A percentile compares a stretch with the other conserved stretches of the same genome.
phyloP scores from a whole-genome alignment of 345 rosid species.

The Chamaenerion angustifolium region DNA sequence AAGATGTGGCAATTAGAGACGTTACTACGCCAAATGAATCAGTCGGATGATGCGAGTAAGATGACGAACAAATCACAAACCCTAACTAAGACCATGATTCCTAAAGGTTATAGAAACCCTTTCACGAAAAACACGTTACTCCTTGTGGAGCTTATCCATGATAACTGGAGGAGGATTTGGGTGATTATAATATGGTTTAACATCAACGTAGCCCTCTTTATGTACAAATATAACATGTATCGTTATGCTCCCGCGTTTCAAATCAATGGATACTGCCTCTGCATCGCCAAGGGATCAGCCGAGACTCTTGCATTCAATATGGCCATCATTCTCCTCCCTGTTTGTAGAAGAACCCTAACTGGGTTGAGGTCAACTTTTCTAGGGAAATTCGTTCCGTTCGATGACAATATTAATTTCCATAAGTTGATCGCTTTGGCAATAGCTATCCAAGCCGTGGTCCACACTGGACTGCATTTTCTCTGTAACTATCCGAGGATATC shows the following conservation, averaged over 20 bases:
- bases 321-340: constrained; percentile 75
- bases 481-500: constrained; percentile 55
- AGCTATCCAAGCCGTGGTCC: constrained; percentile 32
- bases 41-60: constrained; percentile 12
- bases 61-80: constrained; percentile 4
- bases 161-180: constrained; percentile 67
- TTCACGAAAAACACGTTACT: constrained; percentile 23
- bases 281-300: constrained; percentile 72
- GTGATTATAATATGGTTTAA: constrained; percentile 30
- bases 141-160: constrained; percentile 28
- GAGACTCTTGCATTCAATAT: constrained; percentile 73
- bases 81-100: constrained; percentile 72
- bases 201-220: constrained; percentile 39
- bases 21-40: constrained; percentile 57
- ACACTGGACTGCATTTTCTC: constrained; percentile 32
- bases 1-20: constrained; percentile 30
- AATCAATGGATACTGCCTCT: constrained; percentile 63
- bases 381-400: constrained; percentile 45
- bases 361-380: constrained; percentile 57
- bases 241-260: constrained; percentile 20
- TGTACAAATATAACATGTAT: constrained; percentile 38
- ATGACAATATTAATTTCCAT: constrained; percentile 82
- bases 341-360: constrained; percentile 67
- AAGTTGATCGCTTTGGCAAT: constrained; percentile 41
- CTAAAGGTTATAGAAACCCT: constrained; percentile 48